Evolutionary conservation across 352 stramenopile species (phyloP).

Genomic region (Pseudoperonospora humuli): DNA sequence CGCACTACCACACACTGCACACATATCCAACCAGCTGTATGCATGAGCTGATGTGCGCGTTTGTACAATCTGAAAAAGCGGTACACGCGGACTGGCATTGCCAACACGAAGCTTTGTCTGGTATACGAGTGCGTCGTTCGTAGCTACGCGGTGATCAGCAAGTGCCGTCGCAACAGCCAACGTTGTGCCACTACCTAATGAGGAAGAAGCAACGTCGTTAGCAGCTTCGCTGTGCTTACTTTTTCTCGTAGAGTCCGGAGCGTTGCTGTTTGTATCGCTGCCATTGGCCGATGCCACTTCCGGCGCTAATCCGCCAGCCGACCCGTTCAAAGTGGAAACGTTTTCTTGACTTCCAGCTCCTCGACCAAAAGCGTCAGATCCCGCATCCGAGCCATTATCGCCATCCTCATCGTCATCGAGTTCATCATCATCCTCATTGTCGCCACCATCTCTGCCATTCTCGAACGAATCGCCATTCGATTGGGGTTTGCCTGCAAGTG

Average conservation of each 20-base stretch:
- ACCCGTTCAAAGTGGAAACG: slow-evolving; percentile 1
- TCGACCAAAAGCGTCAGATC: slow-evolving; percentile 12
- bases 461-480: slow-evolving; percentile 24
- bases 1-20: slow-evolving; percentile 84
- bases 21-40: slow-evolving; percentile 90
- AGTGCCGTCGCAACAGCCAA: slow-evolving; percentile 1
- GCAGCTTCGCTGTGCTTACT: slow-evolving; percentile 1
- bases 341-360: slow-evolving; percentile 19
- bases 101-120: slow-evolving; percentile 54
- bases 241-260: slow-evolving; percentile 6
- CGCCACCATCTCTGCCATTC: slow-evolving; percentile 21
- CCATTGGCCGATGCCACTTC: slow-evolving; percentile 3
- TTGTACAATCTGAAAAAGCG: slow-evolving; percentile 66
- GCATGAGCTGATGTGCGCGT: slow-evolving; percentile 72
- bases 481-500: slow-evolving; percentile 38
- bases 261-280: slow-evolving; percentile 13
- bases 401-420: slow-evolving; percentile 26
- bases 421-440: slow-evolving; percentile 25
- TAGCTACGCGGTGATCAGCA: slow-evolving; percentile 12
- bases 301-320: background rate
- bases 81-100: slow-evolving; percentile 55
- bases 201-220: background rate
- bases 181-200: background rate
- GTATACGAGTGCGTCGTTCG: slow-evolving; percentile 31
- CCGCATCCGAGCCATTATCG: slow-evolving; percentile 20